phyloP scores from a whole-genome alignment of 2,329 filamentous ascomycete genomes.

The Cladosporium sp. region DNA sequence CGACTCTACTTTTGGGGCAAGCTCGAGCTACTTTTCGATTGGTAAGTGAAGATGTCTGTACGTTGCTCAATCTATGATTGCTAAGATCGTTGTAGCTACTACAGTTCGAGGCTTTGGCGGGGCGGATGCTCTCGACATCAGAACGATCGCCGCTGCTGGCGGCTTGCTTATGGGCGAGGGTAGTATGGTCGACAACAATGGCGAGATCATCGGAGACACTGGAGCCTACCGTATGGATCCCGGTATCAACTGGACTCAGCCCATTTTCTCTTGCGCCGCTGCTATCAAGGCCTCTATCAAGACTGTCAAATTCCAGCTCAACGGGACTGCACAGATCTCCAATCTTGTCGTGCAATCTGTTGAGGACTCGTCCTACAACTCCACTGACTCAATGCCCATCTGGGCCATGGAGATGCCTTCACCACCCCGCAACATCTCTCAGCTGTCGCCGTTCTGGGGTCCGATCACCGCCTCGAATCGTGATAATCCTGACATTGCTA shows the following conservation, averaged over 20 bases:
- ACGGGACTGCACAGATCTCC: conserved; percentile 14
- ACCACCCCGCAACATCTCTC: background rate
- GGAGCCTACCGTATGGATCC: background rate
- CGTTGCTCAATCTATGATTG: too few species aligned
- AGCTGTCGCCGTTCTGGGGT: conserved; percentile 11
- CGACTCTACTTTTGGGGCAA: too few species aligned
- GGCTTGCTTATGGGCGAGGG: conserved; percentile 11
- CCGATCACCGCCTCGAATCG: background rate
- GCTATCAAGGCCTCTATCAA: conserved; percentile 12
- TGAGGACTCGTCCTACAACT: background rate
- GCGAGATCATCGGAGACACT: conserved; percentile 1
- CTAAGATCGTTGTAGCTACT: background rate
- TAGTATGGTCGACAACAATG: background rate
- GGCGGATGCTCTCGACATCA: conserved; percentile 7
- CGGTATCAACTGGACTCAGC: conserved; percentile 11
- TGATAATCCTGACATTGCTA: background rate
- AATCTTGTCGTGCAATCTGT: conserved; percentile 14
- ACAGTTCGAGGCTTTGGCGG: conserved; percentile 1
- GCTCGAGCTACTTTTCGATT: too few species aligned
- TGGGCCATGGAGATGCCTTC: conserved; percentile 11
- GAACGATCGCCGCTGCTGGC: background rate
- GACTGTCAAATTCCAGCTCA: conserved; percentile 14
- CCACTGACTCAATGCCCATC: background rate
- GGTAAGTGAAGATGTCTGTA: too few species aligned
- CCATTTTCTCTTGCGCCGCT: conserved; percentile 10